Base-by-base conservation (phyloP, 345 rosid species). In the Eucalyptus fibrosa region DNA sequence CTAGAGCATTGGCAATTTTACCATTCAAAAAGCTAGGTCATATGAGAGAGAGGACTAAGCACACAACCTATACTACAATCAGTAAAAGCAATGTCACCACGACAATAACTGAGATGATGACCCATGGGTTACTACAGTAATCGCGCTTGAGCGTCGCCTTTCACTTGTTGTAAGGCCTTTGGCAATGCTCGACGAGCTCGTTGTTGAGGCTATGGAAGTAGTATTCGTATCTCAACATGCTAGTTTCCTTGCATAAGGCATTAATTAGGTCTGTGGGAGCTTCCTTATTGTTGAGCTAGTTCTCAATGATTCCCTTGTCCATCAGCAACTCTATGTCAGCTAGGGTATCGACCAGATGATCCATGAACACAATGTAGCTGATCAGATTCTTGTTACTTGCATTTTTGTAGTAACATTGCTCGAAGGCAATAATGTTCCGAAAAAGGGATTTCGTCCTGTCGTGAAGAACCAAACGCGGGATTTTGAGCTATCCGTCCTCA, bases 71-170 rank as follows among this genome's bases (percentile, higher is more conserved):
- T 55, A 21, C 28, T 19, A 55, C 0, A 21, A 1, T 55, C 1
- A 55, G 5, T 4, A 55, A 21, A 55, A 23, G 60, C 60, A 55
- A 55, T 0, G 26, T 12, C 12, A 21, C 3, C 0, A 1, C 7
- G 6, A 0, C 7, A 1, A 59, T 24, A 11, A 92, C 59, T 0
- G 89, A 91, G 30, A 87, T 47, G 16, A 21, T 8, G 1, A 90
- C n/a, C 91, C 92, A 92, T 6, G 92, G 88, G 87, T 37, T 89
- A 0, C 49, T 62, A 30, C 69, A 91, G 15, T 90, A 91, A 18
- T 53, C 40, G 2, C 30, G 50, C 53, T 83, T 90, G 65, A 90
- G n/a, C 6, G 32, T 83, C 24, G 90, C 91, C 30, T 59, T 59
- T 4, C 65, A 59, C 30, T 59, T 59, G 65, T 59, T 59, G 12